phyloP scores from a whole-genome alignment of 2,329 filamentous ascomycete species.

The Aspergillus sclerotialis region DNA sequence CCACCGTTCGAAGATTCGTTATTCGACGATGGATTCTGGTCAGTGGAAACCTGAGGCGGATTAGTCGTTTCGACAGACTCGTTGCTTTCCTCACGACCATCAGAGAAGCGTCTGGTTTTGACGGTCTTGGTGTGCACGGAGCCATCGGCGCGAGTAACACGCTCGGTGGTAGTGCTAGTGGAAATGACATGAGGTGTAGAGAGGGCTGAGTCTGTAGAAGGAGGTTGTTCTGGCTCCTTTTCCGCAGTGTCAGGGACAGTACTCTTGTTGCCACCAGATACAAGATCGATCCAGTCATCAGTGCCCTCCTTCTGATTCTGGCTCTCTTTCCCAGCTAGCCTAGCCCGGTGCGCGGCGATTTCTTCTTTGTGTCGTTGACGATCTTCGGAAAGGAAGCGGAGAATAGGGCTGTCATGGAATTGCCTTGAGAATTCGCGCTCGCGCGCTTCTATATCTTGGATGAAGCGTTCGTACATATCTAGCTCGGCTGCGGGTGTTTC shows the following conservation, averaged over 20 bases:
- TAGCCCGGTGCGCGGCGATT: slow-evolving; percentile 9
- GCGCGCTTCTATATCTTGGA: slow-evolving; percentile 29
- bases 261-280: slow-evolving; percentile 17
- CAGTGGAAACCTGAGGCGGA: slow-evolving; percentile 9
- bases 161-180: slow-evolving; percentile 52
- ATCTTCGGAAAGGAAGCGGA: slow-evolving; percentile 29
- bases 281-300: slow-evolving; percentile 20
- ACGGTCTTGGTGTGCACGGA: slow-evolving; percentile 51
- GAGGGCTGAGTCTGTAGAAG: not conserved
- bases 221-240: not conserved
- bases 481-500: slow-evolving; percentile 38
- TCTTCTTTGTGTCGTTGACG: slow-evolving; percentile 17
- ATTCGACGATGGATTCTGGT: not conserved
- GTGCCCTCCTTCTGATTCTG: not conserved
- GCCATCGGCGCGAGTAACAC: slow-evolving; percentile 49
- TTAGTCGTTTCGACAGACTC: slow-evolving; percentile 44
- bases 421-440: slow-evolving; percentile 23
- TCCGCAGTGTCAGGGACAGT: slow-evolving; percentile 14
- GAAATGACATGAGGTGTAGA: slow-evolving; percentile 40
- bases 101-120: slow-evolving; percentile 52
- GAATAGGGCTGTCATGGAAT: slow-evolving; percentile 26
- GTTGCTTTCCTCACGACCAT: slow-evolving; percentile 54
- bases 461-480: slow-evolving; percentile 47
- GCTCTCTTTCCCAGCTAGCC: not conserved
- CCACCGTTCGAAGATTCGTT: slow-evolving; percentile 13